A percentile compares a stretch with the other conserved stretches of the same genome.
These are phyloP conservation scores for Fusarium sp. DNA, from an alignment of 2,329 filamentous ascomycete genomes.

Conservation along the genomic window DNA sequence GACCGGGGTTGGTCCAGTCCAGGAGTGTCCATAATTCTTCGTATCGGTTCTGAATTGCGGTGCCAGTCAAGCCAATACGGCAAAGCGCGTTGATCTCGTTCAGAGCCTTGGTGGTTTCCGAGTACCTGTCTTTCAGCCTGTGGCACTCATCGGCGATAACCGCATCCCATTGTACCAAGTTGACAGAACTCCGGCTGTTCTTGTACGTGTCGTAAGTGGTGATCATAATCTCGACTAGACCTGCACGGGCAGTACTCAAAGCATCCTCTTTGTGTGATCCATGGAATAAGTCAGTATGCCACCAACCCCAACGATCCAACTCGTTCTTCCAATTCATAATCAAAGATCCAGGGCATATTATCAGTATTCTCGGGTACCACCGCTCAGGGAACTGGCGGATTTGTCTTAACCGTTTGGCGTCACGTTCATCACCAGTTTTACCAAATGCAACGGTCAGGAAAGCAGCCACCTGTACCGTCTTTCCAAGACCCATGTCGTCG, in stretches of 20 bases:
- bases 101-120: constrained; percentile 87
- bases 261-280: constrained; percentile 75
- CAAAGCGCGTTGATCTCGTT: constrained; percentile 91
- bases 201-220: constrained; percentile 95
- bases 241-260: constrained; percentile 77
- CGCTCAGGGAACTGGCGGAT: constrained; percentile 71
- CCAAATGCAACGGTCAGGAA: constrained; percentile 93
- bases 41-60: constrained; percentile 97
- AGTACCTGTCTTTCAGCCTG: constrained; percentile 80
- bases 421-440: constrained; percentile 89
- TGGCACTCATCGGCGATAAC: constrained; percentile 97
- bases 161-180: constrained; percentile 91
- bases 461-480: constrained; percentile 94
- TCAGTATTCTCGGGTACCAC: constrained; percentile 83
- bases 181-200: constrained; percentile 78
- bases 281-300: constrained; percentile 87
- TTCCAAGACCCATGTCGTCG: constrained; percentile 97
- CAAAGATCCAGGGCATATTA: constrained; percentile 88
- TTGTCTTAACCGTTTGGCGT: constrained; percentile 88
- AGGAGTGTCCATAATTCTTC: constrained; percentile 96
- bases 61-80: constrained; percentile 92
- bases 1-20: constrained; percentile 94
- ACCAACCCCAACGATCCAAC: constrained; percentile 92
- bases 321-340: constrained; percentile 94
- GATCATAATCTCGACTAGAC: constrained; percentile 88